Percentiles rank a stretch among this genome's conserved stretches.
These are phyloP conservation scores for Eleusine indica DNA, from an alignment of 176 grass and related monocot genomes.

Conservation along the genomic window DNA sequence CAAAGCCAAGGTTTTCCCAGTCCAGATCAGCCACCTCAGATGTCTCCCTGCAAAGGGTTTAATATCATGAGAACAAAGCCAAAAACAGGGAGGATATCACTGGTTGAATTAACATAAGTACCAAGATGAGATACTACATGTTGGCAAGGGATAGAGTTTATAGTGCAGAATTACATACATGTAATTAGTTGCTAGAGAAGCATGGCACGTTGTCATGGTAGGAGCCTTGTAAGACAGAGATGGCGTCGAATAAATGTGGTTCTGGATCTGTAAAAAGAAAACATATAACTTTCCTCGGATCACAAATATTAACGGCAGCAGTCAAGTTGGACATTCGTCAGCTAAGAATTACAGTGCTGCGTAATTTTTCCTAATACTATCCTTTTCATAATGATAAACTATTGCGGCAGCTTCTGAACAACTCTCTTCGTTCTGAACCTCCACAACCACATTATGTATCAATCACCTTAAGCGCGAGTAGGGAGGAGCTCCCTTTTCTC, in stretches of 20 bases:
- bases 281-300: not conserved
- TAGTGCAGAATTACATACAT: slow-evolving; percentile 48
- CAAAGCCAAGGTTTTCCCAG: slow-evolving; percentile 87
- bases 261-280: slow-evolving; percentile 49
- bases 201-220: slow-evolving; percentile 41
- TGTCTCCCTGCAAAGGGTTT: slow-evolving; percentile 48
- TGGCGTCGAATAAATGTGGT: slow-evolving; percentile 38
- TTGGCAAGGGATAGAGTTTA: not conserved
- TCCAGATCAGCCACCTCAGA: slow-evolving; percentile 56
- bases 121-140: not conserved
- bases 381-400: not conserved
- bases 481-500: not conserved
- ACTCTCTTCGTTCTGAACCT: not conserved
- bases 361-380: not conserved
- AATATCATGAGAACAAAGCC: slow-evolving; percentile 4
- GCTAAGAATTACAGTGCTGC: not conserved
- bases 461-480: not conserved
- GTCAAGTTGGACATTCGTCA: not conserved
- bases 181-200: slow-evolving; percentile 49
- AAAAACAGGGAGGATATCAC: not conserved
- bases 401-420: not conserved
- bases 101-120: not conserved
- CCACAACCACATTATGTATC: not conserved
- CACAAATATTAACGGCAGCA: not conserved
- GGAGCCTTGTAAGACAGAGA: slow-evolving; percentile 36